Percentiles rank a stretch among this genome's conserved stretches.
Conservation (phyloP, 179 eudicot genomes). For the Patellifolia procumbens region DNA sequence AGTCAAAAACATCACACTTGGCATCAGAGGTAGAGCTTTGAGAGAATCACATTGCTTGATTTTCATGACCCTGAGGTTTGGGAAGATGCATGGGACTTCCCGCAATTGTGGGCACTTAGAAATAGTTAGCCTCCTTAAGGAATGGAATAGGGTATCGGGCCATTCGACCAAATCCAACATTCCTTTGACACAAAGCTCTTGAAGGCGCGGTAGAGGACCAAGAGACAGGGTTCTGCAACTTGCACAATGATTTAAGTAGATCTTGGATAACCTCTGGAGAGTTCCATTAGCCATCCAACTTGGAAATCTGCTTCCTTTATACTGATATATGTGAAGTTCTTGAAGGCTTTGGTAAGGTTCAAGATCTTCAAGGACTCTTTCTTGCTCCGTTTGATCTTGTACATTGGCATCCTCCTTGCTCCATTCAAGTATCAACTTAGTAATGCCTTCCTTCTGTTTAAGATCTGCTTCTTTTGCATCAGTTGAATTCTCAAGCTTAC, state of each 20-base stretch:
- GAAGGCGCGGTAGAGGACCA: conserved; percentile 23
- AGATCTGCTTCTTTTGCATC: conserved; percentile 29
- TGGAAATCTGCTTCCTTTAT: conserved; percentile 23
- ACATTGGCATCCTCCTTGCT: conserved; percentile 15
- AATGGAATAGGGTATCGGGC: conserved; percentile 1
- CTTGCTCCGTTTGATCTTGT: conserved; percentile 17
- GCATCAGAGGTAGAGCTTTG: conserved; percentile 20
- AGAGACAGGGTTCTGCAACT: conserved; percentile 28
- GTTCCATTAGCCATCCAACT: conserved; percentile 22
- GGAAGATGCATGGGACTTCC: conserved; percentile 12
- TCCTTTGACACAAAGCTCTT: conserved; percentile 21
- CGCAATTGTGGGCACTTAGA: conserved; percentile 22
- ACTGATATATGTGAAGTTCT: conserved; percentile 22
- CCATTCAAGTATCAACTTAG: conserved; percentile 33
- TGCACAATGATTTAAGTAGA: conserved; percentile 25
- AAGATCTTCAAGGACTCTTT: conserved; percentile 30
- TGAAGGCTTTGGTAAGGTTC: conserved; percentile 26
- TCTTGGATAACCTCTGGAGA: conserved; percentile 11
- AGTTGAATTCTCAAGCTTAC: conserved; percentile 28
- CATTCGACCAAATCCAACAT: conserved; percentile 22
- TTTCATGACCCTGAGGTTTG: conserved; percentile 13
- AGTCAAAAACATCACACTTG: conserved; percentile 9
- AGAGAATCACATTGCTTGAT: conserved; percentile 31
- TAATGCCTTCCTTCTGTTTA: conserved; percentile 23
- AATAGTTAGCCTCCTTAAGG: conserved; percentile 4